phyloP scores from a whole-genome alignment of 139 green algal species.

The Chlamydomonas sp. region DNA sequence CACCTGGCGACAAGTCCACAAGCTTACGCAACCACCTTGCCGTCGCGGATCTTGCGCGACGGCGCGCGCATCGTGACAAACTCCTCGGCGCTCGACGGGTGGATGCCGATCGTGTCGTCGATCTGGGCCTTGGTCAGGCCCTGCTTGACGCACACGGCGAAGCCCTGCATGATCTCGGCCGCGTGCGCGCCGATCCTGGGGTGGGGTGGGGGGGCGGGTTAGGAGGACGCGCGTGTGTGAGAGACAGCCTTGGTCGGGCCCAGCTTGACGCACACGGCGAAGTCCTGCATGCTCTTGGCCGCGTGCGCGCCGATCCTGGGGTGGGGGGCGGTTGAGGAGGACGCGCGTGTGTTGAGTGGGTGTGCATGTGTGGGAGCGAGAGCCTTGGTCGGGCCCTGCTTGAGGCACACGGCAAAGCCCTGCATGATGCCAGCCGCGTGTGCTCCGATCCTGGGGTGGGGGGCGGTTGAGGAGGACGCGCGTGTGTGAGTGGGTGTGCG shows the following conservation, averaged over 20 bases:
- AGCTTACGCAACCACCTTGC: too few species aligned
- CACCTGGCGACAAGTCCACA: too few species aligned
- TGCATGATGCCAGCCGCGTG: conserved; percentile 88
- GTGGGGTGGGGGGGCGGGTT: too few species aligned
- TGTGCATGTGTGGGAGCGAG: not conserved
- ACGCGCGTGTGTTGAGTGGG: not conserved
- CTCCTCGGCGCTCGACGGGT: conserved; percentile 91
- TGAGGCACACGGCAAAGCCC: conserved; percentile 88
- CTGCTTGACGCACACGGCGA: conserved; percentile 88
- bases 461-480: too few species aligned
- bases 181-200: conserved; percentile 38
- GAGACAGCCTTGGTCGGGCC: conserved; percentile 83
- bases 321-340: too few species aligned
- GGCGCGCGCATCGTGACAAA: conserved; percentile 59
- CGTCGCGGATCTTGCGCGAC: conserved; percentile 22
- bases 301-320: conserved; percentile 38
- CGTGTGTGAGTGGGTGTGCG: too few species aligned
- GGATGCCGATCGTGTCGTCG: conserved; percentile 88
- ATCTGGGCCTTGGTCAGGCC: conserved; percentile 87
- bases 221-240: too few species aligned
- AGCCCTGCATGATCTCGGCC: conserved; percentile 89
- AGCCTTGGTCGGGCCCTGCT: conserved; percentile 81
- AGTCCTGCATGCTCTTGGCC: conserved; percentile 86
- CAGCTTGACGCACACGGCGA: conserved; percentile 88
- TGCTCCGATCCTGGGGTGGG: not conserved